Evolutionary conservation across 805 yeast genomes (phyloP), one percentile per base, ranked within the genome.

Genomic region (Metschnikowia arizonensis): DNA sequence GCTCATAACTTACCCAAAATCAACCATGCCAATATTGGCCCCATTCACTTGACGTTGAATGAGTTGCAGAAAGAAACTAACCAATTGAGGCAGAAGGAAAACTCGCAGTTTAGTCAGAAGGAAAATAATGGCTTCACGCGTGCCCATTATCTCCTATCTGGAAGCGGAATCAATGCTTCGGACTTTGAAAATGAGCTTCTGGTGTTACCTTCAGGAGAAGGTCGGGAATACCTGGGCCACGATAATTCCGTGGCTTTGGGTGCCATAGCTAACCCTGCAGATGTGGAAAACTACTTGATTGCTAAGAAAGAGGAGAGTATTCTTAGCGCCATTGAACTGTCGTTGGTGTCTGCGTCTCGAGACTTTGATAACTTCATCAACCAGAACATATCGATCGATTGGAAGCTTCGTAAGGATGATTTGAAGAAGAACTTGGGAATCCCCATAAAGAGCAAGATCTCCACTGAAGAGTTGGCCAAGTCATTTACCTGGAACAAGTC

Each of bases 101-200:
- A 49, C 32, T 12, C 15, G 44, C 77, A 72, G 36, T 67, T 83
- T 55, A 71, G 88, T 43, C 38, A 5, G 5, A 75, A 72, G 45
- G 58, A 56, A 12, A 54, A 48, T 32, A 57, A 59, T 15, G 59
- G 60, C 15, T 75, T 68, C 57, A 83, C 88, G 2, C 83, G 81
- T 56, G 93, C 87, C 1, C 98, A 93, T 60, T 93, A 93, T 62
- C 68, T 93, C 32, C 69, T 91, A 35, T 96, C 97, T 5, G 86
- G 90, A 1, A 84, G 91, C 58, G 97, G 97, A 1, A 77, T 89
- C 40, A 81, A 87, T 33, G 83, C 91, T 41, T 96, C 88, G 55
- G 93, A 88, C 46, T 81, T 90, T 32, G 89, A 86, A 52, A 66
- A 65, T 26, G 83, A 81, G 40, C 64, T 83, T 46, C 72, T 74